Evolutionary conservation across 768 basidiomycete genomes (phyloP).

Genomic region (Pisolithus tinctorius): DNA sequence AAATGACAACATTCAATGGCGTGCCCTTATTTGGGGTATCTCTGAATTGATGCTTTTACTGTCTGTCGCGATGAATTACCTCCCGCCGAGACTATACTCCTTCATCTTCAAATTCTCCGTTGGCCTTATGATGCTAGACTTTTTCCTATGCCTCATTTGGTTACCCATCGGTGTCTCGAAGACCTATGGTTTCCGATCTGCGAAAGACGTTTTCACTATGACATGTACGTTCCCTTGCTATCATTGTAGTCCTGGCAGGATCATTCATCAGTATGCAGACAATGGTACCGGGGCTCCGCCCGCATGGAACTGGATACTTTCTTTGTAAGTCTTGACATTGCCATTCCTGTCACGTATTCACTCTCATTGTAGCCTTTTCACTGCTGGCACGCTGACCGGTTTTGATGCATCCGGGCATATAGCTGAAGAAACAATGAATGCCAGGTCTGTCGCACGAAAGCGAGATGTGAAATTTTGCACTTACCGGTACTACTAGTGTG

Average conservation of each 20-base stretch:
- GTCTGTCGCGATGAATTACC: constrained; percentile 77
- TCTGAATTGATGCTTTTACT: constrained; percentile 68
- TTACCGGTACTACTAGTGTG: constrained; percentile 37
- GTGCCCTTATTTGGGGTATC: constrained; percentile 77
- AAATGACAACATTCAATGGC: constrained; percentile 74
- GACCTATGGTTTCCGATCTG: constrained; percentile 84
- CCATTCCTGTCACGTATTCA: not conserved
- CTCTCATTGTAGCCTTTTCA: constrained; percentile 58
- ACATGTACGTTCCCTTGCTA: constrained; percentile 56
- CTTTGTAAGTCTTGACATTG: constrained; percentile 48
- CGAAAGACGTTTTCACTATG: constrained; percentile 77
- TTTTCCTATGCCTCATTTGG: constrained; percentile 85
- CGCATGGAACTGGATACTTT: constrained; percentile 89
- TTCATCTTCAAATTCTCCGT: constrained; percentile 72
- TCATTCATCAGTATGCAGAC: constrained; percentile 37
- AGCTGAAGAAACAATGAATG: constrained; percentile 84
- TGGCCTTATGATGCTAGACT: constrained; percentile 74
- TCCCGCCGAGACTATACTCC: constrained; percentile 73
- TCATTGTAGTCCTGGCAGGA: constrained; percentile 1
- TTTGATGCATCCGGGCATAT: constrained; percentile 89
- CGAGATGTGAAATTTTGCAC: not conserved
- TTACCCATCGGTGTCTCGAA: constrained; percentile 84
- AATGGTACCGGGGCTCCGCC: constrained; percentile 85
- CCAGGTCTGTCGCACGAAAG: constrained; percentile 35
- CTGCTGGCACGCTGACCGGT: constrained; percentile 82